These are phyloP conservation scores for Saccharomycopsis sp. DNA, from an alignment of 805 yeast genomes.

Conservation along the genomic window DNA sequence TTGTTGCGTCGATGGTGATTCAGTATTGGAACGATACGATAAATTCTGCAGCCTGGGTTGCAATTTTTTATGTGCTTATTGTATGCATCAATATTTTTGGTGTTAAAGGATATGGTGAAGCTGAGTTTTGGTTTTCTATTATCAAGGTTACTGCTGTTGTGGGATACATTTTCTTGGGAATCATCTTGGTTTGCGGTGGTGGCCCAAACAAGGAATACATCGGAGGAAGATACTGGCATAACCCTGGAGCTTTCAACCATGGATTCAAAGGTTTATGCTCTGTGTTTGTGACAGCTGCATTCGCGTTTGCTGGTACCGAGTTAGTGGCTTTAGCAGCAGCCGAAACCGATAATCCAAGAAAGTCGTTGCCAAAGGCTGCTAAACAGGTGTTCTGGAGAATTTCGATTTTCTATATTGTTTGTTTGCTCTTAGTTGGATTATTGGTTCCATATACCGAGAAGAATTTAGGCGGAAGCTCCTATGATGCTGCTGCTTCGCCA, in stretches of 20 bases:
- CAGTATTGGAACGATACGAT: conserved; percentile 41
- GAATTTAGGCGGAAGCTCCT: conserved; percentile 28
- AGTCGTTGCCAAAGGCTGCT: conserved; percentile 44
- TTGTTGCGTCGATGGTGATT: conserved; percentile 48
- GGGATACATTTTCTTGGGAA: conserved; percentile 49
- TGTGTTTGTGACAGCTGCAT: conserved; percentile 62
- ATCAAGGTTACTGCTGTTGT: conserved; percentile 43
- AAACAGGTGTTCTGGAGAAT: conserved; percentile 55
- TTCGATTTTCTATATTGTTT: conserved; percentile 39
- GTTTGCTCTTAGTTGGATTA: conserved; percentile 39
- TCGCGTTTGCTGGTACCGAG: conserved; percentile 69
- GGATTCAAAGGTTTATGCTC: conserved; percentile 49
- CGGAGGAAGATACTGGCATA: conserved; percentile 42
- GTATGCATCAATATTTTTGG: conserved; percentile 46
- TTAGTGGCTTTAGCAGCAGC: conserved; percentile 70
- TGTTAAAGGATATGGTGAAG: conserved; percentile 32
- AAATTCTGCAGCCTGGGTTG: conserved; percentile 43
- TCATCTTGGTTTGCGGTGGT: conserved; percentile 42
- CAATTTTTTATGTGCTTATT: conserved; percentile 43
- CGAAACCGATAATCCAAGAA: conserved; percentile 59
- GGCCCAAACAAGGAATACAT: conserved; percentile 39
- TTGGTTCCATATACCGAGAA: conserved; percentile 41
- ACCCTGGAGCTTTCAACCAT: conserved; percentile 62
- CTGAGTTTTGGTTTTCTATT: conserved; percentile 40
- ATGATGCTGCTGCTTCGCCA: conserved; percentile 37